Percentiles rank a stretch among this genome's conserved stretches.
Conservation (phyloP, 768 basidiomycete genomes). For the Rhodotorula toruloides region DNA sequence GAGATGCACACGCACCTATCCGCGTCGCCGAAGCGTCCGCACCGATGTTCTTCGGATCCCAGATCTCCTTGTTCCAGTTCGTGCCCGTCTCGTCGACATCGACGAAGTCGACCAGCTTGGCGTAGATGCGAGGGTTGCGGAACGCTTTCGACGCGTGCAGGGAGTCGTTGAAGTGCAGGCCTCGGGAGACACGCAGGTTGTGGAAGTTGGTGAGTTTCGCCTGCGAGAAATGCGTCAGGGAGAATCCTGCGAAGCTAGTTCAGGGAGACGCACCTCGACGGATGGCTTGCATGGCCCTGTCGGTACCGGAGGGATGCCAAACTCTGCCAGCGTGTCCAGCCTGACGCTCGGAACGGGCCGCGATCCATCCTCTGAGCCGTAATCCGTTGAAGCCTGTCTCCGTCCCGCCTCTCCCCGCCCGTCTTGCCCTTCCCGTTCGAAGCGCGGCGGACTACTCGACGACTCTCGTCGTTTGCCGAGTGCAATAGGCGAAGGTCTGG, state of each 20-base stretch:
- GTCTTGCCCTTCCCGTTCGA: neutral
- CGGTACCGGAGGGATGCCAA: conserved; percentile 67
- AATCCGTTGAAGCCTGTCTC: neutral
- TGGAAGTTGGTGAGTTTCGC: conserved; percentile 76
- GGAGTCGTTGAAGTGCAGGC: conserved; percentile 91
- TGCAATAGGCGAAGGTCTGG: neutral
- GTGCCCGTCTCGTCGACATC: conserved; percentile 82
- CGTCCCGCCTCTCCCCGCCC: neutral
- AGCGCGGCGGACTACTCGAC: conserved; percentile 10
- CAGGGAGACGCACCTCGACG: conserved; percentile 54
- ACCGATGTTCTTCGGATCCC: conserved; percentile 63
- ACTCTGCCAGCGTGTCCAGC: conserved; percentile 60
- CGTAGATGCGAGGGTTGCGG: conserved; percentile 92
- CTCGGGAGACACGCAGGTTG: conserved; percentile 58
- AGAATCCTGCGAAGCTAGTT: conserved; percentile 1
- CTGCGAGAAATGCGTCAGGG: conserved; percentile 48
- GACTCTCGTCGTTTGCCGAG: conserved; percentile 7
- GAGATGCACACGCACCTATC: conserved; percentile 58
- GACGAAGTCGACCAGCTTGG: conserved; percentile 89
- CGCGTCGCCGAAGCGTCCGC: conserved; percentile 70
- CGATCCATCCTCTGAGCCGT: neutral
- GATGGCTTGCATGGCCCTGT: conserved; percentile 58
- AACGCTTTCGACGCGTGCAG: conserved; percentile 89
- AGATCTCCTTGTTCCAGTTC: conserved; percentile 68
- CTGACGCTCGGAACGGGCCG: neutral